Evolutionary conservation across 495 filamentous ascomycete genomes (phyloP).

Genomic region (Amphirosellinia nigrospora): DNA sequence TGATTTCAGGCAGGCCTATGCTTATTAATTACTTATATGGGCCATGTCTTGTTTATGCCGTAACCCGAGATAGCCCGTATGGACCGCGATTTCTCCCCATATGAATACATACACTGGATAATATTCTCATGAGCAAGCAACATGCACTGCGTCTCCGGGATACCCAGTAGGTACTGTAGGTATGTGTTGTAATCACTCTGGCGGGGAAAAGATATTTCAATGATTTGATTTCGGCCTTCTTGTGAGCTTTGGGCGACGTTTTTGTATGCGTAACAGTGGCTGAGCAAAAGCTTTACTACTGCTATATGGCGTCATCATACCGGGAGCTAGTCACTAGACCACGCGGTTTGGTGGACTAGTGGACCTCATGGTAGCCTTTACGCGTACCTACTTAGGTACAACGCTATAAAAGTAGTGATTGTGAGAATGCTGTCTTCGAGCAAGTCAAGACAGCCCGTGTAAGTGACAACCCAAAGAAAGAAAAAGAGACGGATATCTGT

Average conservation of each 20-base stretch:
- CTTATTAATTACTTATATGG: not conserved
- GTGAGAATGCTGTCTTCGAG: no score
- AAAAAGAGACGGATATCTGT: not conserved
- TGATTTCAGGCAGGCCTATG: no score
- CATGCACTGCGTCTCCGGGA: not conserved
- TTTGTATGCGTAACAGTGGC: not conserved
- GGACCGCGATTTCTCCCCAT: not conserved
- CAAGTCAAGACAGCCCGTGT: not conserved
- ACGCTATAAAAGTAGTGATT: not conserved
- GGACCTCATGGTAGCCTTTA: no score
- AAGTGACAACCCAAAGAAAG: not conserved
- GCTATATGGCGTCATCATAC: conserved; percentile 5
- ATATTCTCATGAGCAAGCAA: not conserved
- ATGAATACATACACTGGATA: not conserved
- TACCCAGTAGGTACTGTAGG: no score
- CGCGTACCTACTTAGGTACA: not conserved
- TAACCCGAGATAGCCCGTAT: not conserved
- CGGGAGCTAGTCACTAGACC: not conserved
- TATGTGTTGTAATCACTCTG: not conserved
- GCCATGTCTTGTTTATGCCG: not conserved
- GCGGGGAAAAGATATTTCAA: not conserved
- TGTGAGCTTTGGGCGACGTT: not conserved
- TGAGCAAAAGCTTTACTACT: conserved; percentile 1
- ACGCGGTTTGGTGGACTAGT: no score
- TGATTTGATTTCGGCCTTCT: conserved; percentile 13